A percentile compares a stretch with the other conserved stretches of the same genome.
Conservation (phyloP, 306 rosid genomes). For the Heteromeles arbutifolia region DNA sequence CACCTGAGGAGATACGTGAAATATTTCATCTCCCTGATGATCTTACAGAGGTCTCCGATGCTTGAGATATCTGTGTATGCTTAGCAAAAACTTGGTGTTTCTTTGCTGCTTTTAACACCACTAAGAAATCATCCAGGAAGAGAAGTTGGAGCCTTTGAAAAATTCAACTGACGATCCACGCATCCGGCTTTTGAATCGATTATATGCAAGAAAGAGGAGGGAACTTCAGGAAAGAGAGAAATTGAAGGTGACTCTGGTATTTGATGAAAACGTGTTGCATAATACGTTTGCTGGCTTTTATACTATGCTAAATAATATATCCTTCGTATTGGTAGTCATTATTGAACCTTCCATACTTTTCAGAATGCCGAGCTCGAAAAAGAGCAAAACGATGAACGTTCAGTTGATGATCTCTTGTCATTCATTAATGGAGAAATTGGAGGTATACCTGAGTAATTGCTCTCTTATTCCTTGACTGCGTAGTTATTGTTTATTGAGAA, state of each 20-base stretch:
- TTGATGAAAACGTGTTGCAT: neutral
- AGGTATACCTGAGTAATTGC: conserved; percentile 32
- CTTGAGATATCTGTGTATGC: conserved; percentile 1
- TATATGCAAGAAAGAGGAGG: conserved; percentile 81
- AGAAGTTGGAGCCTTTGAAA: conserved; percentile 75
- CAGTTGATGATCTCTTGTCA: conserved; percentile 80
- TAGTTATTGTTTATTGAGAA: neutral
- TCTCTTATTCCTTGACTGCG: conserved; percentile 2
- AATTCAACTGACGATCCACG: conserved; percentile 86
- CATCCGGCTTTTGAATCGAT: conserved; percentile 69
- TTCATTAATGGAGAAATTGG: conserved; percentile 69
- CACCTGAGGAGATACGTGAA: conserved; percentile 81
- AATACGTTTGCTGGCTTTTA: neutral
- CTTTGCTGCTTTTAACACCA: conserved; percentile 1
- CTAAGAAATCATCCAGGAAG: conserved; percentile 44
- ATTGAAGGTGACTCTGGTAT: conserved; percentile 46
- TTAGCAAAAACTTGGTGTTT: neutral
- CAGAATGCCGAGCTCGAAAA: conserved; percentile 65
- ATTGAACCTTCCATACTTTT: conserved; percentile 12
- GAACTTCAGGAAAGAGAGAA: conserved; percentile 69
- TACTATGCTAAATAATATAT: neutral
- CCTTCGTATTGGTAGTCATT: neutral
- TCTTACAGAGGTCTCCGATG: conserved; percentile 67
- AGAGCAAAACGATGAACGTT: conserved; percentile 73
- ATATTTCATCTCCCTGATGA: conserved; percentile 85